phyloP scores from a whole-genome alignment of 495 filamentous ascomycete genomes.

The Lindgomyces ingoldianus region DNA sequence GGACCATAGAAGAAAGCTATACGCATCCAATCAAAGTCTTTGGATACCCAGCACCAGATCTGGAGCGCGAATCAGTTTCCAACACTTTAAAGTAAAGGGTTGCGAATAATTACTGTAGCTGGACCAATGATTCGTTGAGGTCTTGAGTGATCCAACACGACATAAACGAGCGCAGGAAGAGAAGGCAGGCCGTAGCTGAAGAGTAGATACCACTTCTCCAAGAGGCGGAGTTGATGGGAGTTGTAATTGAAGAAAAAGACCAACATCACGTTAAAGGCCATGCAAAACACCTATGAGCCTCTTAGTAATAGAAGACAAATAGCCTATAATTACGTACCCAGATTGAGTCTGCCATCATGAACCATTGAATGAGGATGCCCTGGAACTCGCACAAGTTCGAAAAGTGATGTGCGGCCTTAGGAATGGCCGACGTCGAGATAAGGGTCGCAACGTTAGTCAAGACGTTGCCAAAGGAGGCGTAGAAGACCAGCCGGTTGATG shows the following conservation, averaged over 20 bases:
- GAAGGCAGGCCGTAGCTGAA: conserved; percentile 77
- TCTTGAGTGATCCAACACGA: conserved; percentile 58
- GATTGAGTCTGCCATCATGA: conserved; percentile 31
- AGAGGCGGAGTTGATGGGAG: conserved; percentile 61
- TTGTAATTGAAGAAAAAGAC: conserved; percentile 81
- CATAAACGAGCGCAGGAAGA: conserved; percentile 66
- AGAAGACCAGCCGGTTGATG: conserved; percentile 87
- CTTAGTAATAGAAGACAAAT: not conserved
- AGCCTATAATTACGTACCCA: conserved; percentile 5
- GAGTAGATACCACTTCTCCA: conserved; percentile 73
- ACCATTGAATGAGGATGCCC: conserved; percentile 72
- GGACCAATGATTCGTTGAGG: conserved; percentile 69
- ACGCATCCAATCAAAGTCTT: conserved; percentile 69
- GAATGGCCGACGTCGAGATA: conserved; percentile 60
- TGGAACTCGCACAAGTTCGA: conserved; percentile 72
- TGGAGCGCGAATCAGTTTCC: conserved; percentile 34
- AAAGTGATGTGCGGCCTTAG: conserved; percentile 39
- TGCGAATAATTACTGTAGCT: conserved; percentile 54
- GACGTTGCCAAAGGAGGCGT: conserved; percentile 81
- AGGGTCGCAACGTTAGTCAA: conserved; percentile 78
- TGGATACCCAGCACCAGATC: conserved; percentile 82
- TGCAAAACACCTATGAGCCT: conserved; percentile 70
- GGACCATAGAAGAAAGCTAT: conserved; percentile 81
- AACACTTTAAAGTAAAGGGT: not conserved
- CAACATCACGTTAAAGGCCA: conserved; percentile 86